Percentiles rank a stretch among this genome's conserved stretches.
These are phyloP conservation scores for Telopea speciosissima DNA, from an alignment of 177 flowering plant species.

Conservation along the genomic window DNA sequence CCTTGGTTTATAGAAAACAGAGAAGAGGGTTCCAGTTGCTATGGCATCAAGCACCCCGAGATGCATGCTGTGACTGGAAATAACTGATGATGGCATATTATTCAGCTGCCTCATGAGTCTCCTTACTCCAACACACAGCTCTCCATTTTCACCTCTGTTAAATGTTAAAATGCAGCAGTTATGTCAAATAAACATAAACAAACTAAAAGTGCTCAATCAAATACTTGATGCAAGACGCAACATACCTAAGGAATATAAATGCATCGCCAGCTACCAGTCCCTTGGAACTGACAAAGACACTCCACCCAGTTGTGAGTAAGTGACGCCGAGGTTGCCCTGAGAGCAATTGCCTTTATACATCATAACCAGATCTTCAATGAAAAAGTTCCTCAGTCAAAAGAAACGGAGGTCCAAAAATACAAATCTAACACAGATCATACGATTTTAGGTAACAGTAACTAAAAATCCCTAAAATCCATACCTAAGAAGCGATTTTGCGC, in stretches of 20 bases:
- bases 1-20: constrained; percentile 90
- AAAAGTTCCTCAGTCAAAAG: neutral
- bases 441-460: no score
- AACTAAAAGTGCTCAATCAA: neutral
- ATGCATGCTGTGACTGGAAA: constrained; percentile 94
- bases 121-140: constrained; percentile 85
- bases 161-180: neutral
- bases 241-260: constrained; percentile 74
- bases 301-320: constrained; percentile 89
- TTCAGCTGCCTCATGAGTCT: constrained; percentile 67
- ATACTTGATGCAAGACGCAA: neutral
- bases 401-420: no score
- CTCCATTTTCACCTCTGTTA: constrained; percentile 75
- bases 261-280: constrained; percentile 86
- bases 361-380: neutral
- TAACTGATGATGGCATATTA: constrained; percentile 85
- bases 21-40: constrained; percentile 67
- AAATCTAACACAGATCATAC: no score
- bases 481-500: no score
- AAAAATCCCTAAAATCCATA: no score
- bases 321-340: constrained; percentile 89
- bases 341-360: neutral
- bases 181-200: neutral
- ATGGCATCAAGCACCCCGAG: constrained; percentile 89
- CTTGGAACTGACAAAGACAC: constrained; percentile 85